Conservation (phyloP, 106 monocot species). For the Dendrobium nobile region DNA sequence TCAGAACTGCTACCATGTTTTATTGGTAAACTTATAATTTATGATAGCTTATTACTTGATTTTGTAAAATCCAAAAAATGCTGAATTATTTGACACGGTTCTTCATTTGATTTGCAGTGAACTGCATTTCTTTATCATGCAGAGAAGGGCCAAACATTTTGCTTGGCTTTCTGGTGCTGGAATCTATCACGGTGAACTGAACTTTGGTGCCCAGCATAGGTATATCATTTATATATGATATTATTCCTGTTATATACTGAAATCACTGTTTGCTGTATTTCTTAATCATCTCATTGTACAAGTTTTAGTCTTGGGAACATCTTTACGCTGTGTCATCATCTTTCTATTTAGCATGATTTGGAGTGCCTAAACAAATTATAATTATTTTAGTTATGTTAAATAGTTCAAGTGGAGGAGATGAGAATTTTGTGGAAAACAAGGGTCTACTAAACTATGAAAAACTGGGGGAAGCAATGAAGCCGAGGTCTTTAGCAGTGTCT, state of each 20-base stretch:
- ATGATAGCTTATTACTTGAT: not conserved
- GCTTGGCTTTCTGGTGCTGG: conserved; percentile 99
- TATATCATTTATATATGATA: conserved; percentile 12
- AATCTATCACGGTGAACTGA: conserved; percentile 90
- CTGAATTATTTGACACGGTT: not conserved
- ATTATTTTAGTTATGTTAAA: conserved; percentile 6
- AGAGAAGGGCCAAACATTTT: conserved; percentile 93
- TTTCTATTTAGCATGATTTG: not conserved
- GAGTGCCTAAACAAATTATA: not conserved
- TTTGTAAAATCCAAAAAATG: not conserved
- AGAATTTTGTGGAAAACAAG: conserved; percentile 99
- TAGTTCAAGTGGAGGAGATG: conserved; percentile 86
- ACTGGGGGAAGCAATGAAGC: conserved; percentile 61
- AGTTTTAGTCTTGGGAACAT: not conserved
- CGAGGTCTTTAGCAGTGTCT: conserved; percentile 75
- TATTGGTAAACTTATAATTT: not conserved
- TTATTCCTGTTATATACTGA: conserved; percentile 1
- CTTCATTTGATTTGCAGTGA: conserved; percentile 51
- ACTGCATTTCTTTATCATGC: conserved; percentile 90
- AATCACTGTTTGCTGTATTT: not conserved
- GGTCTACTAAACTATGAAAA: conserved; percentile 76
- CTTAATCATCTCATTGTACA: conserved; percentile 3
- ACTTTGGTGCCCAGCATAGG: conserved; percentile 99
- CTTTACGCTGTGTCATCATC: not conserved
- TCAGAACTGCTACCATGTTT: not conserved